Evolutionary conservation across 345 rosid species (phyloP), one percentile per base, ranked within the genome.

Genomic region (Sonneratia alba): DNA sequence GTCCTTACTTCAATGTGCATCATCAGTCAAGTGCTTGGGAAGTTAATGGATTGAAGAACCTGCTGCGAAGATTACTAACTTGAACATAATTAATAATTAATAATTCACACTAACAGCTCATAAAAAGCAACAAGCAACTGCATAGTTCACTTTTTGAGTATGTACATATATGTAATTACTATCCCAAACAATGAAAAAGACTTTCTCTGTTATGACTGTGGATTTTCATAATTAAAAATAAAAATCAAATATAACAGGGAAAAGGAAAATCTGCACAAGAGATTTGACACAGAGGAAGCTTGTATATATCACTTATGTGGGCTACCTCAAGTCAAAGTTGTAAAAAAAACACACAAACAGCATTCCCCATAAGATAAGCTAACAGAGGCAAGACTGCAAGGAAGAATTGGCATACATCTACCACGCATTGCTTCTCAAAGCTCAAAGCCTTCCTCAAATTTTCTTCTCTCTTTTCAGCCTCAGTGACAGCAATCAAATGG

Each of bases 381-480:
- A n/a, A 56, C 40, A 36, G 40, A 49, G 15, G 45, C 47, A 70
- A 70, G 47, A 36, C 43, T 51, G 49, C 27, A 63, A 66, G 38
- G 48, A 66, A 36, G 38, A 71, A 70, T 51, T 18, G 24, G 36
- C 82, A 72, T 88, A 94, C 97, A 81, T 90, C 92, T 32, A 80
- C 79, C 62, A 86, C 89, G 45, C 82, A 84, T 65, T 83, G 91
- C 75, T 77, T 90, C 80, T 91, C 93, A 42, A 68, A 55, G 74
- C 51, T 73, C 77, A 94, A 81, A 40, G 91, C 87, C 67, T 82
- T 85, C 78, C 82, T 83, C 78, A 90, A 83, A 77, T 81, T 91
- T 67, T 88, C 92, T 73, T 83, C 92, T 68, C 87, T 80, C 77
- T 82, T 83, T 79, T 91, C 95, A 76, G 79, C 86, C 79, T 90